phyloP scores from a whole-genome alignment of 352 stramenopile species.

The Pythium aristosporum region DNA sequence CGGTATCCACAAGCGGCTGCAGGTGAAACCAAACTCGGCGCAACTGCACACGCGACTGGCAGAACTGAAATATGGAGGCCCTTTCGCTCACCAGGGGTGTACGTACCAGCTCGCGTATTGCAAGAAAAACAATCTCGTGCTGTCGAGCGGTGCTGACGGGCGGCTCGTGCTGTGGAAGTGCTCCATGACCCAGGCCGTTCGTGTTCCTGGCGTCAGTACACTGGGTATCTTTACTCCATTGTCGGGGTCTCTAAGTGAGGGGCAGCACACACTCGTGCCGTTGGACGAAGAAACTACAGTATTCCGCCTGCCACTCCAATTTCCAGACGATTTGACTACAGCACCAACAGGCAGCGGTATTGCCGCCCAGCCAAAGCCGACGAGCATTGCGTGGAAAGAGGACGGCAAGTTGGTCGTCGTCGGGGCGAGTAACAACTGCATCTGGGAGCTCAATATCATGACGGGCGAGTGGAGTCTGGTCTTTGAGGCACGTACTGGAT shows the following conservation, averaged over 20 bases:
- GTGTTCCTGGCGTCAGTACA: slow-evolving; percentile 58
- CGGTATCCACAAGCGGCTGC: slow-evolving; percentile 44
- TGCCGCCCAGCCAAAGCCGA: slow-evolving; percentile 37
- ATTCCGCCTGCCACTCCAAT: slow-evolving; percentile 38
- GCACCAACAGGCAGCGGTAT: background rate
- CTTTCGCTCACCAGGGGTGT: slow-evolving; percentile 46
- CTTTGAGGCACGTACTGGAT: slow-evolving; percentile 50
- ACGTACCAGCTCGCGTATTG: slow-evolving; percentile 51
- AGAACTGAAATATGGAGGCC: slow-evolving; percentile 54
- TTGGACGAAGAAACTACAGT: slow-evolving; percentile 35
- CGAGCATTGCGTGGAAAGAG: slow-evolving; percentile 55
- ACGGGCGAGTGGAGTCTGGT: slow-evolving; percentile 49
- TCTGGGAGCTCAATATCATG: slow-evolving; percentile 58
- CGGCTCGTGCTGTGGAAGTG: slow-evolving; percentile 58
- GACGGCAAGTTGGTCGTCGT: slow-evolving; percentile 53
- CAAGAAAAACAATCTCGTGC: slow-evolving; percentile 52
- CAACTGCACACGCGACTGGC: slow-evolving; percentile 38
- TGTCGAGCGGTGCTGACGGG: slow-evolving; percentile 51
- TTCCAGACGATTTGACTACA: slow-evolving; percentile 34
- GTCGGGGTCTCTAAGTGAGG: slow-evolving; percentile 48
- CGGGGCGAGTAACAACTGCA: slow-evolving; percentile 52
- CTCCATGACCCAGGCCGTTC: slow-evolving; percentile 45
- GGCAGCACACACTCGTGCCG: slow-evolving; percentile 38
- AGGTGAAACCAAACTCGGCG: slow-evolving; percentile 46
- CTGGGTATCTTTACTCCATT: slow-evolving; percentile 55